Evolutionary conservation across 2,329 filamentous ascomycete species (phyloP), one percentile per base, ranked within the genome.

Genomic region (Dactylonectria estremocensis): DNA sequence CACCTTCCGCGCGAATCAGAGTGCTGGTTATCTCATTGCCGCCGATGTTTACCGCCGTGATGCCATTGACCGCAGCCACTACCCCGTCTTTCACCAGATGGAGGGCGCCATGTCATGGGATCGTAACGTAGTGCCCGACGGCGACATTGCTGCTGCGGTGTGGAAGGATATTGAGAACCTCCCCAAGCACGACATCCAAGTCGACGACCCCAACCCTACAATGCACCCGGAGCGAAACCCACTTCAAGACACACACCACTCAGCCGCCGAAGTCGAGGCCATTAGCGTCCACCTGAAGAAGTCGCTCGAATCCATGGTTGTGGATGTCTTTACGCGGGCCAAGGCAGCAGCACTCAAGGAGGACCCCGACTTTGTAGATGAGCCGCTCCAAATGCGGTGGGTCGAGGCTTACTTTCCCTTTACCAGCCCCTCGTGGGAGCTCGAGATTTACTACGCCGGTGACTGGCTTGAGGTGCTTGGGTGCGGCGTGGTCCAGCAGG

Each of bases 81-180:
- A 98, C 82, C 96, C 96, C 0, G 90, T 97, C 66, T 99, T 99
- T 81, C 96, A 99, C 82, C 96, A 99, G 83, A 98, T 98, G 95
- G 96, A 99, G 80, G 95, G 95, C 13, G 95, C 95, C 9, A 88
- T 92, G 74, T 92, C 95, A 61, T 99, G 96, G 95, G 92, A 96
- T 77, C 89, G 94, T 10, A 85, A 79, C 31, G 87, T 84, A 78
- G 88, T 88, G 50, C 86, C 84, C 61, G 84, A 81, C 67, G 86
- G 85, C 18, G 87, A 92, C 70, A 79, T 95, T 18, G 88, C 88
- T 1, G 84, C 89, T 16, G 88, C 89, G 13, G 90, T 98, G 8
- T 89, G 87, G 83, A 86, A 86, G 40, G 94, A 97, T 77, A 74
- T 97, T 31, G 88, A 90, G 60, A 86, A 83, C 61, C 87, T 98